Percentiles rank a stretch among this genome's conserved stretches.
phyloP scores from a whole-genome alignment of 1,284 basidiomycete species.

The Cutaneotrichosporon cutaneum region DNA sequence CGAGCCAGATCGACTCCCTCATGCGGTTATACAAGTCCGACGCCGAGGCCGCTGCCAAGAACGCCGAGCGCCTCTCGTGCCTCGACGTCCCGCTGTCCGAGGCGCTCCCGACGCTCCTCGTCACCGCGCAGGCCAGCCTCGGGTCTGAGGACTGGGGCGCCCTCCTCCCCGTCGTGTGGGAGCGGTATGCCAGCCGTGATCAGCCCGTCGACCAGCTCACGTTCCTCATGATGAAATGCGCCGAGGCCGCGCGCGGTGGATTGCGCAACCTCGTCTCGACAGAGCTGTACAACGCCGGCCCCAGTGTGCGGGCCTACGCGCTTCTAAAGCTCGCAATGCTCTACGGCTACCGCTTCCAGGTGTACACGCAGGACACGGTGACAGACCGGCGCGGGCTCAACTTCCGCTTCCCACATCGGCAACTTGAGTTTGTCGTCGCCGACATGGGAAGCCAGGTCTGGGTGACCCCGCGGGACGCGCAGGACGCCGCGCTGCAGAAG shows the following conservation, averaged over 20 bases:
- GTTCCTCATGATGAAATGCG: constrained; percentile 47
- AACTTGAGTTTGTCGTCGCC: constrained; percentile 41
- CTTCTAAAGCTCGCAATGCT: constrained; percentile 35
- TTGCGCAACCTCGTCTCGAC: constrained; percentile 27
- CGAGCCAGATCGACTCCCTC: constrained; percentile 8
- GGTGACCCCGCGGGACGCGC: constrained; percentile 40
- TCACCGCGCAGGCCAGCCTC: constrained; percentile 35
- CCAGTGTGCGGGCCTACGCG: constrained; percentile 22
- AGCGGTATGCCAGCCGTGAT: constrained; percentile 19
- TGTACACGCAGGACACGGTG: constrained; percentile 36
- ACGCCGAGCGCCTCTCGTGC: neutral
- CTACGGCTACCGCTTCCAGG: constrained; percentile 43
- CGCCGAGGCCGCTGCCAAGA: neutral
- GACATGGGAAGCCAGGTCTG: constrained; percentile 44
- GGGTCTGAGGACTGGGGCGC: constrained; percentile 34
- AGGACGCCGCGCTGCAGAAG: constrained; percentile 42
- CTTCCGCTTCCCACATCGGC: constrained; percentile 38
- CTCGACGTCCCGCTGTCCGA: constrained; percentile 6
- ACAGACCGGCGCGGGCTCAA: constrained; percentile 37
- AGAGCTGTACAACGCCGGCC: constrained; percentile 26
- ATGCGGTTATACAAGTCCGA: neutral
- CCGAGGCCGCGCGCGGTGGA: constrained; percentile 29
- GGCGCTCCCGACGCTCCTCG: constrained; percentile 25
- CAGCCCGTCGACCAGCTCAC: constrained; percentile 17
- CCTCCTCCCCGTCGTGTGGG: constrained; percentile 39